Evolutionary conservation across 2,329 filamentous ascomycete genomes (phyloP), one percentile per base, ranked within the genome.

Genomic region (Aspergillus ochraceoroseus): DNA sequence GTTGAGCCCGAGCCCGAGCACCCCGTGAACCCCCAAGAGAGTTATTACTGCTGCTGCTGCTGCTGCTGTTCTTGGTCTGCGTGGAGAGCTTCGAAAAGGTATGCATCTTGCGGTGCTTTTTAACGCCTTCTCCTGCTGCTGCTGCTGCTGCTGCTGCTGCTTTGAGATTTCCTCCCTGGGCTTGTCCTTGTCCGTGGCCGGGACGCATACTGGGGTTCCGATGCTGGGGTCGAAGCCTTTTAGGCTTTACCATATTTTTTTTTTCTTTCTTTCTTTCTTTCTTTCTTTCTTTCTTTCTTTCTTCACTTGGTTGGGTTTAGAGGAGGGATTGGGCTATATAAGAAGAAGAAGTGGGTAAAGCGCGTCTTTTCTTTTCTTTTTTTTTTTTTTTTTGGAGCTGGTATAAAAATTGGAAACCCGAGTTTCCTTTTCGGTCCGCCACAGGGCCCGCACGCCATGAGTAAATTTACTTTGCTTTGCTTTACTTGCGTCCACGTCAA

Each of bases 71-170:
- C 13, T 28, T 37, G 6, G 31, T 38, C 7, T 48, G 48, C 3
- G 50, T 59, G 6, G 56, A 60, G 15, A 56, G 37, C 23, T 51
- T 54, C 3, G 53, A 44, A 34, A 58, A 61, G 1, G 44, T 52
- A 18, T 52, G 46, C 58, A 61, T 61, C 48, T 59, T 61, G 29
- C 48, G 54, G 32, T 42, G 29, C 20, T 49, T 50, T 33, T 43
- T 48, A n/a, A n/a, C n/a, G n/a, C n/a, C n/a, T n/a, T n/a, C n/a
- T n/a, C n/a, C n/a, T n/a, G n/a, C n/a, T n/a, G n/a, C n/a, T n/a
- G n/a, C n/a, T n/a, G n/a, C n/a, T n/a, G n/a, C n/a, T n/a, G n/a
- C n/a, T n/a, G n/a, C n/a, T n/a, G n/a, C n/a, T n/a, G n/a, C n/a
- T n/a, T n/a, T n/a, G n/a, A n/a, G n/a, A n/a, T n/a, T n/a, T n/a